Evolutionary conservation across 1,284 basidiomycete species (phyloP).

Genomic region (Pseudozyma flocculosa): DNA sequence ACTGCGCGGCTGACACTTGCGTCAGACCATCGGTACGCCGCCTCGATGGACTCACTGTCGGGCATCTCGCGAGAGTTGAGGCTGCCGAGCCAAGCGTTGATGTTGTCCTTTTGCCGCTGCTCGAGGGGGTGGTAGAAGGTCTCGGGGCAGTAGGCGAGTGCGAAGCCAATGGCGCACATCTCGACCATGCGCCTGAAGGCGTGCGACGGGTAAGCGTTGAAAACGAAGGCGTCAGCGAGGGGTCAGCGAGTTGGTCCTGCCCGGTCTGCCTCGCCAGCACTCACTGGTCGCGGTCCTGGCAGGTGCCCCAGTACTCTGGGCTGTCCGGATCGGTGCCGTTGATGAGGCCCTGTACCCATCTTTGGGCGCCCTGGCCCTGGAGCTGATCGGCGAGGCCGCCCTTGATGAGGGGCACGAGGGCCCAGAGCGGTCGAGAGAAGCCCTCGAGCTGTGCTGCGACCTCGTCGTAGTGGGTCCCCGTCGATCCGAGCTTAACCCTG

Average conservation of each 20-base stretch:
- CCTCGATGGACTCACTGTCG: not conserved
- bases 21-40: too few relatives aligned
- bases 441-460: not conserved
- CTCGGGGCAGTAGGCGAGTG: not conserved
- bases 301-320: not conserved
- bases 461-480: not conserved
- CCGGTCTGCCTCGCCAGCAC: too few relatives aligned
- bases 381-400: not conserved
- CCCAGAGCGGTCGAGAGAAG: not conserved
- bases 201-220: not conserved
- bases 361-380: not conserved
- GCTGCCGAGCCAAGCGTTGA: not conserved
- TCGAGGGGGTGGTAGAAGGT: not conserved
- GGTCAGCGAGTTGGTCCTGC: too few relatives aligned
- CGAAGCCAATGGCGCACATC: not conserved
- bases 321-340: not conserved
- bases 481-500: not conserved
- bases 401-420: not conserved
- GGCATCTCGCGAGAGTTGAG: not conserved
- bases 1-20: too few relatives aligned
- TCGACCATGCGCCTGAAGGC: not conserved
- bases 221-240: not conserved
- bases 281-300: not conserved
- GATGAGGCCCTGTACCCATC: not conserved
- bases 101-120: not conserved